These are phyloP conservation scores for Jaltomata sinuosa DNA, from an alignment of 257 asterid genomes.

Conservation along the genomic window DNA sequence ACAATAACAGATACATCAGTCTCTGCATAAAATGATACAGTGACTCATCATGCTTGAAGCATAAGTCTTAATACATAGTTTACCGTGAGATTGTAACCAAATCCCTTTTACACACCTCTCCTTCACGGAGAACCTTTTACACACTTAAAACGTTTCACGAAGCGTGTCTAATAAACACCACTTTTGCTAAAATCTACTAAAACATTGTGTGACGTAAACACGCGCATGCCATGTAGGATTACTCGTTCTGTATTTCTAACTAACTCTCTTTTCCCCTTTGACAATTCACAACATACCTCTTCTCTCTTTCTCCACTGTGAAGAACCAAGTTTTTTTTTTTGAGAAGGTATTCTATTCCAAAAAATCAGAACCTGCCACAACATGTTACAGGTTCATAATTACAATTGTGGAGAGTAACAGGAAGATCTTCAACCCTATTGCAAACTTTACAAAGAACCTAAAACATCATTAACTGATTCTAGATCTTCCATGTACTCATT, in stretches of 20 bases:
- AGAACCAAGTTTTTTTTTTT: neutral
- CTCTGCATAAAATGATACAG: neutral
- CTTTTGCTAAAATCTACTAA: neutral
- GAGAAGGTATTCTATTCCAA: too few species aligned
- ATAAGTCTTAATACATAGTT: neutral
- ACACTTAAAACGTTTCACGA: neutral
- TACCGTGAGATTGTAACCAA: neutral
- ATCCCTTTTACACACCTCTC: neutral
- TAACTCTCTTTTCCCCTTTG: neutral
- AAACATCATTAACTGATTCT: too few species aligned
- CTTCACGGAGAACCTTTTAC: neutral
- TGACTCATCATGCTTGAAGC: neutral
- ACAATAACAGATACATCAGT: neutral
- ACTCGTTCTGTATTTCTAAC: neutral
- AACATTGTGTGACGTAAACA: neutral
- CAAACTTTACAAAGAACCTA: too few species aligned
- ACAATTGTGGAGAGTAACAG: too few species aligned
- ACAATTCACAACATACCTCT: neutral
- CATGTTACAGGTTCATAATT: too few species aligned
- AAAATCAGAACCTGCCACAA: too few species aligned
- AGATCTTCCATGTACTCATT: too few species aligned
- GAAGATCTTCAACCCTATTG: too few species aligned
- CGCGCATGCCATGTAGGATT: neutral
- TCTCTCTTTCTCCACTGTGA: neutral
- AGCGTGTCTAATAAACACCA: neutral